These are phyloP conservation scores for Heliamphora pulchella DNA, from an alignment of 179 eudicot genomes.

Conservation along the genomic window DNA sequence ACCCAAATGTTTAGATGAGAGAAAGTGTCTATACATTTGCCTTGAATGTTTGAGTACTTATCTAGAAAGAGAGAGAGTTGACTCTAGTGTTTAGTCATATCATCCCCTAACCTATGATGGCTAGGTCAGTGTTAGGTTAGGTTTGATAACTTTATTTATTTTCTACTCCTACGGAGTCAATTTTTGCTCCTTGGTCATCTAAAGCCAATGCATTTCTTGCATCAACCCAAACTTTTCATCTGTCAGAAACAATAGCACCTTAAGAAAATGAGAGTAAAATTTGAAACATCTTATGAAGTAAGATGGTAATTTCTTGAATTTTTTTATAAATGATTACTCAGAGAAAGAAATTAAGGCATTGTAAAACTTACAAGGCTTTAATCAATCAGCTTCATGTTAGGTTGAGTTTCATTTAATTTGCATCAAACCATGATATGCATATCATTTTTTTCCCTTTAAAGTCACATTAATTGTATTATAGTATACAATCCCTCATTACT, in stretches of 20 bases:
- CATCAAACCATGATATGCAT: background rate
- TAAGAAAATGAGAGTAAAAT: background rate
- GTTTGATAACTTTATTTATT: too few relatives aligned
- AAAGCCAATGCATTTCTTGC: conserved; percentile 36
- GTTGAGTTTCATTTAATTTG: background rate
- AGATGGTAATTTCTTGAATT: background rate
- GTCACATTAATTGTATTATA: too few relatives aligned
- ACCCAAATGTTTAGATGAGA: too few relatives aligned
- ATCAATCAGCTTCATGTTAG: too few relatives aligned
- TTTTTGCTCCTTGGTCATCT: conserved; percentile 61
- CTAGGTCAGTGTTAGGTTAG: too few relatives aligned
- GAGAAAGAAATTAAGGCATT: background rate
- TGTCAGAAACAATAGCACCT: conserved; percentile 20
- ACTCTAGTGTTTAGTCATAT: too few relatives aligned
- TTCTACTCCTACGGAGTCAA: conserved; percentile 30
- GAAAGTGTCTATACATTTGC: too few relatives aligned
- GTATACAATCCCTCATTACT: too few relatives aligned
- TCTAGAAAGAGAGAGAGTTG: too few relatives aligned
- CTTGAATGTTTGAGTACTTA: too few relatives aligned
- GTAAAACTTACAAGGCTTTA: background rate
- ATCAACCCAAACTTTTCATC: conserved; percentile 64
- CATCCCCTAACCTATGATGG: too few relatives aligned
- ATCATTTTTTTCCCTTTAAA: background rate
- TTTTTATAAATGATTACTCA: background rate
- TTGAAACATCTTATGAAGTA: background rate